These are phyloP conservation scores for Xanthoparmelia taractica DNA, from an alignment of 495 filamentous ascomycete genomes.

Conservation along the genomic window DNA sequence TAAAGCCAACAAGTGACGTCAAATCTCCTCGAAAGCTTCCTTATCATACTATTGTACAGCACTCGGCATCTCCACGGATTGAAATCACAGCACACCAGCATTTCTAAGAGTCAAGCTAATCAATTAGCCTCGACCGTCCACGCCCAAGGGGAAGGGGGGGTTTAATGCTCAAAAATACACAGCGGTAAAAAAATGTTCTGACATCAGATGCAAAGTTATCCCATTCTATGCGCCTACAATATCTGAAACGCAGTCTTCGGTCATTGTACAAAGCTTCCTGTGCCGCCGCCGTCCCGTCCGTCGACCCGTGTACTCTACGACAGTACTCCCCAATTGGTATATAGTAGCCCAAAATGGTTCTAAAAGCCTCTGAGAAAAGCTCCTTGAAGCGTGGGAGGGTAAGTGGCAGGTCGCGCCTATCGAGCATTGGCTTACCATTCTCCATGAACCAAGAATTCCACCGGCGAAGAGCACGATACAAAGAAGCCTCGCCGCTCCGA, in stretches of 20 bases:
- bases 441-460: constrained; percentile 31
- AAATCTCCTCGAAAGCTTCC: neutral
- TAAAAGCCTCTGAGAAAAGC: constrained; percentile 41
- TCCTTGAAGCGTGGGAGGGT: constrained; percentile 48
- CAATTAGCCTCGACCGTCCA: neutral
- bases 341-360: constrained; percentile 36
- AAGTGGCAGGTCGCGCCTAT: constrained; percentile 15
- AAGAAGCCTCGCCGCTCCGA: constrained; percentile 49
- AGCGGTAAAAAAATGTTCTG: neutral
- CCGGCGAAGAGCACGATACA: constrained; percentile 36
- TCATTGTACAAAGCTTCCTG: neutral
- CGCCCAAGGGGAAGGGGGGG: neutral
- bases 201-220: neutral
- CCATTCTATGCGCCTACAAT: neutral
- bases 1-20: neutral
- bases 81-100: too few relatives aligned
- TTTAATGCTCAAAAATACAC: too few relatives aligned
- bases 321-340: neutral
- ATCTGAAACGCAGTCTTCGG: neutral
- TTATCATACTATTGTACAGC: neutral
- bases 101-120: neutral
- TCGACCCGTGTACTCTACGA: neutral
- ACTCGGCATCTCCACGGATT: neutral
- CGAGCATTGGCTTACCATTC: constrained; percentile 12
- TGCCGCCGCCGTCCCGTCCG: neutral